A percentile compares a stretch with the other conserved stretches of the same genome.
These are phyloP conservation scores for Epipyxis sp. DNA, from an alignment of 108 stramenopile genomes.

Conservation along the genomic window DNA sequence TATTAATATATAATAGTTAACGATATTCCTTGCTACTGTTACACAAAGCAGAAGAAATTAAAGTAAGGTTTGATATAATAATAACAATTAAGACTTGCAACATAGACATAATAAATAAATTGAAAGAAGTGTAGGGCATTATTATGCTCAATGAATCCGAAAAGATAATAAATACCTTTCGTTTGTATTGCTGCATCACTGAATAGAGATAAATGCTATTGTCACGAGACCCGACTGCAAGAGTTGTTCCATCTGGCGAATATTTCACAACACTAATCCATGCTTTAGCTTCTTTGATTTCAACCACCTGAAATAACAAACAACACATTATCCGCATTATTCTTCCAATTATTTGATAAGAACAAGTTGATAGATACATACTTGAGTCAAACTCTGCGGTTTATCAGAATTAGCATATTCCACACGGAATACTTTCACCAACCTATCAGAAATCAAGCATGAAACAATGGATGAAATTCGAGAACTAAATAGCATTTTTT, in stretches of 20 bases:
- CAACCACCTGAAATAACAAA: constrained; percentile 14
- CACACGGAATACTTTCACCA: constrained; percentile 15
- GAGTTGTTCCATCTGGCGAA: constrained; percentile 48
- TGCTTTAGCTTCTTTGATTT: constrained; percentile 52
- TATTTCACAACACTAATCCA: constrained; percentile 49
- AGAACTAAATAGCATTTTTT: no score
- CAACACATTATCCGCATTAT: background rate
- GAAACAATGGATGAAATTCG: no score
- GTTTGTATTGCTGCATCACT: constrained; percentile 32
- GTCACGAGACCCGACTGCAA: constrained; percentile 54
- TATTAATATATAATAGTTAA: no score
- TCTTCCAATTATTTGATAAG: background rate
- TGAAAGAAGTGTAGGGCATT: constrained; percentile 43
- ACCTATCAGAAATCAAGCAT: no score
- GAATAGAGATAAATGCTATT: constrained; percentile 54
- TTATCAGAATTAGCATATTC: constrained; percentile 24
- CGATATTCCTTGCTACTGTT: no score
- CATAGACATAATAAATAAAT: constrained; percentile 28
- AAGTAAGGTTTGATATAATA: no score
- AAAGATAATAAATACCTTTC: no score
- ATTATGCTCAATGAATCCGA: no score
- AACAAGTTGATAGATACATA: background rate
- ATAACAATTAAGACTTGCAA: background rate
- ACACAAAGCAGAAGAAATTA: no score
- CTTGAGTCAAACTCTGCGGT: background rate